These are phyloP conservation scores for Paraconiothyrium brasiliense DNA, from an alignment of 2,329 filamentous ascomycete species.

Conservation along the genomic window DNA sequence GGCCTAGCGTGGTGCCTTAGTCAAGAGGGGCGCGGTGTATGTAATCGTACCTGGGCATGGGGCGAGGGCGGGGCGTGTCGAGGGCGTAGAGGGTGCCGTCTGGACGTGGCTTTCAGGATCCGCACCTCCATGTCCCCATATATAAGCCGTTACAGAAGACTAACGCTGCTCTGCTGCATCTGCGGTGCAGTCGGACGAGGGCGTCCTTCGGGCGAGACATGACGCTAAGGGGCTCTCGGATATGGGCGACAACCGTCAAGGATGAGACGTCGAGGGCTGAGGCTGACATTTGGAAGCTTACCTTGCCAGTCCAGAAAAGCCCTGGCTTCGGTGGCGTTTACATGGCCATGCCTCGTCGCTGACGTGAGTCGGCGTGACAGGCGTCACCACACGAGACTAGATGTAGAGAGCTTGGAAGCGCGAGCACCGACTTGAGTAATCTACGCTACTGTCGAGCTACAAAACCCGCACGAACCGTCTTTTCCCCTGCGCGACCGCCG, in stretches of 20 bases:
- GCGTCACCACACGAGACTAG: not conserved
- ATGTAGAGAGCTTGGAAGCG: not conserved
- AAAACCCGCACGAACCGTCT: not conserved
- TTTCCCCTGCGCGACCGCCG: not conserved
- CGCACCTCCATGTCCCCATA: not conserved
- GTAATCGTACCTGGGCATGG: slow-evolving; percentile 3
- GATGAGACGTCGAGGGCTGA: slow-evolving; percentile 20
- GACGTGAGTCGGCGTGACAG: not conserved
- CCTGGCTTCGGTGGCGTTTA: not conserved
- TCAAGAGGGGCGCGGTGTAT: slow-evolving; percentile 1
- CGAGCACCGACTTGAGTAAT: slow-evolving; percentile 6
- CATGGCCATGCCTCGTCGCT: not conserved
- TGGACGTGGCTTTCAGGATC: not conserved
- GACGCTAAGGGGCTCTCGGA: not conserved
- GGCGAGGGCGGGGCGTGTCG: not conserved
- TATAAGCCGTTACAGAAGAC: slow-evolving; percentile 1
- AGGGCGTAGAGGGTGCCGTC: not conserved
- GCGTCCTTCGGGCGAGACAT: slow-evolving; percentile 17
- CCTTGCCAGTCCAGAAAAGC: not conserved
- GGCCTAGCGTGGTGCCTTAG: slow-evolving; percentile 21
- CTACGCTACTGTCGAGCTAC: slow-evolving; percentile 1
- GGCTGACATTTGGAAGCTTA: slow-evolving; percentile 25
- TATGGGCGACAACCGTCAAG: not conserved
- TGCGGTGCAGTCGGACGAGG: slow-evolving; percentile 20
- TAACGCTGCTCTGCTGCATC: not conserved